Percentiles rank a stretch among this genome's conserved stretches.
Conservation (phyloP, 139 green algal genomes). For the Chlorella sp. region DNA sequence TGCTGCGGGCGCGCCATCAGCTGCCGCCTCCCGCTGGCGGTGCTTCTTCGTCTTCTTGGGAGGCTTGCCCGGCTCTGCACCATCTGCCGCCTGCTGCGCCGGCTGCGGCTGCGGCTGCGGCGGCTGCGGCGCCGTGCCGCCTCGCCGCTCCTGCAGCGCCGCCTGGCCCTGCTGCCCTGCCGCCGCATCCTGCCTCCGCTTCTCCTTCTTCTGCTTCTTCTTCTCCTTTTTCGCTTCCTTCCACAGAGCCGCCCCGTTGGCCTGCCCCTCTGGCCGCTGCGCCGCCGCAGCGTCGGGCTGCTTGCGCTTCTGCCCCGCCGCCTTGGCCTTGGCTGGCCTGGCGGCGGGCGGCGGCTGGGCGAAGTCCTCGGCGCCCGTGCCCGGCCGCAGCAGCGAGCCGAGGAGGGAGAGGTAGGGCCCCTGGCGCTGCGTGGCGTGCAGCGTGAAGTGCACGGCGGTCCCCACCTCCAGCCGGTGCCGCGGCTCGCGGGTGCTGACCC, state of each 20-base stretch:
- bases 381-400: constrained; percentile 32
- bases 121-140: not conserved
- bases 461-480: constrained; percentile 33
- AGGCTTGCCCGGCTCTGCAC: too few relatives aligned
- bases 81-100: not conserved
- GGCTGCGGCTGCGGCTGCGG: not conserved
- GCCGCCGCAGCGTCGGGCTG: not conserved
- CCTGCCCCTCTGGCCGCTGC: constrained; percentile 3
- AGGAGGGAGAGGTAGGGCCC: constrained; percentile 35
- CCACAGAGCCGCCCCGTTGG: too few relatives aligned
- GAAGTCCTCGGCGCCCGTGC: constrained; percentile 18
- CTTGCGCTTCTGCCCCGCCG: constrained; percentile 6
- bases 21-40: not conserved
- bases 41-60: not conserved
- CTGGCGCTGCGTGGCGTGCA: constrained; percentile 20
- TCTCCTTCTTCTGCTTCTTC: constrained; percentile 13
- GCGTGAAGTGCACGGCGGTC: constrained; percentile 32
- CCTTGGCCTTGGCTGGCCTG: not conserved
- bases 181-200: too few relatives aligned
- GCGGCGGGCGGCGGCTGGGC: not conserved
- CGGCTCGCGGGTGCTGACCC: constrained; percentile 17
- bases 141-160: not conserved
- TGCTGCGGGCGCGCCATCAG: too few relatives aligned
- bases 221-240: constrained; percentile 1
- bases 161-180: not conserved